Evolutionary conservation across 495 filamentous ascomycete genomes (phyloP), one percentile per base, ranked within the genome.

Genomic region (Lindgomyces ingoldianus): DNA sequence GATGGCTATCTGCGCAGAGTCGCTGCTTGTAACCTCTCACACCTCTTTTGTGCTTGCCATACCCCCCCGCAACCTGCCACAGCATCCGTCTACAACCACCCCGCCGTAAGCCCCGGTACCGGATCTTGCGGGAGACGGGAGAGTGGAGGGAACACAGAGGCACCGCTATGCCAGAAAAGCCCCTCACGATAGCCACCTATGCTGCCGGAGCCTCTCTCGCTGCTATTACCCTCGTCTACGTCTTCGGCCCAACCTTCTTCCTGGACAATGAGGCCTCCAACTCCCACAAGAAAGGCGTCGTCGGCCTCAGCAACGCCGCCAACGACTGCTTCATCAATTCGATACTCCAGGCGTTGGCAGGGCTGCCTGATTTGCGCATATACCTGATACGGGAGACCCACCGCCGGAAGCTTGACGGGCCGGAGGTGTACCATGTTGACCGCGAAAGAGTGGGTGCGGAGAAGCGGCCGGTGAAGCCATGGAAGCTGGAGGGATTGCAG

Each of bases 271-370:
- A 91, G 25, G 79, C 81, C 51, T 67, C 68, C 81, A 86, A 21
- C 82, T 81, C 54, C 81, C 84, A 26, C 80, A 96, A 93, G 77
- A 93, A 91, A 73, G 89, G 89, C 62, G 88, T 92, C 46, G 93
- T 99, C 21, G 94, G 94, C 45, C 81, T 99, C 25, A 80, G 81
- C 16, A 99, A 99, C 70, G 84, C 91, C 3, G 95, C 93, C 60
- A 98, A 98, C 79, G 95, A 99, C 76, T 99, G 94, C 80, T 99
- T 98, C 79, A 97, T 99, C 79, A 99, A 99, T 76, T 96, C 93
- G 22, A 89, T 96, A 22, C 83, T 98, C 33, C 94, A 99, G 77
- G 91, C 91, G 0, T 81, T 99, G 19, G 93, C 95, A n/a, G 94
- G 94, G 0, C 81, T 98, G n/a, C 89, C 87, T 2, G 91, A 98